Conservation (phyloP, 2,329 filamentous ascomycete species). For the Fusarium falciforme region DNA sequence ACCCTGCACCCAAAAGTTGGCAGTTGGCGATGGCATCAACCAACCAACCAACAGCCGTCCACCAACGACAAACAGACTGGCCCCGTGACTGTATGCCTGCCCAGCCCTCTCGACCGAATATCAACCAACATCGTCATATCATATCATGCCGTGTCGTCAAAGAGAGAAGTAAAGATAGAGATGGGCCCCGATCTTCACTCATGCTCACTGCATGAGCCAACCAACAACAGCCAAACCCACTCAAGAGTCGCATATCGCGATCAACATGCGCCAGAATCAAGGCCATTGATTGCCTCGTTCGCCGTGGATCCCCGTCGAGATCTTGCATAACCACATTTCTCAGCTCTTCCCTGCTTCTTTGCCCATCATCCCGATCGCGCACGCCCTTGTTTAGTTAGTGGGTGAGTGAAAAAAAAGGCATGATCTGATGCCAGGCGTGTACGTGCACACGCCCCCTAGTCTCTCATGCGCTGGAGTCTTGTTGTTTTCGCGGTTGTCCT, state of each 20-base stretch:
- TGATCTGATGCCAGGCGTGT: conserved; percentile 12
- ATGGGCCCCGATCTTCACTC: background rate
- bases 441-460: background rate
- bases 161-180: background rate
- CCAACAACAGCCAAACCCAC: background rate
- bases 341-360: background rate
- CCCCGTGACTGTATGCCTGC: background rate
- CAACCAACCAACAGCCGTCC: background rate
- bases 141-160: background rate
- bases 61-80: background rate
- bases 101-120: background rate
- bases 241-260: background rate
- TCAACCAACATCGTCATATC: background rate
- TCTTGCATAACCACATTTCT: conserved; percentile 1
- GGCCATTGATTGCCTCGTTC: background rate
- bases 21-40: background rate
- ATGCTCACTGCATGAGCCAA: background rate
- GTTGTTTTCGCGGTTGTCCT: background rate
- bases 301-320: background rate
- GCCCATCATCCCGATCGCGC: background rate
- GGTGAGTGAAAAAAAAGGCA: background rate
- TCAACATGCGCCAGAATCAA: background rate
- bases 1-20: background rate
- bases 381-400: background rate
- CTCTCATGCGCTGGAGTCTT: background rate